Conservation (phyloP, 129 eudicot species). For the Erigeron canadensis region DNA sequence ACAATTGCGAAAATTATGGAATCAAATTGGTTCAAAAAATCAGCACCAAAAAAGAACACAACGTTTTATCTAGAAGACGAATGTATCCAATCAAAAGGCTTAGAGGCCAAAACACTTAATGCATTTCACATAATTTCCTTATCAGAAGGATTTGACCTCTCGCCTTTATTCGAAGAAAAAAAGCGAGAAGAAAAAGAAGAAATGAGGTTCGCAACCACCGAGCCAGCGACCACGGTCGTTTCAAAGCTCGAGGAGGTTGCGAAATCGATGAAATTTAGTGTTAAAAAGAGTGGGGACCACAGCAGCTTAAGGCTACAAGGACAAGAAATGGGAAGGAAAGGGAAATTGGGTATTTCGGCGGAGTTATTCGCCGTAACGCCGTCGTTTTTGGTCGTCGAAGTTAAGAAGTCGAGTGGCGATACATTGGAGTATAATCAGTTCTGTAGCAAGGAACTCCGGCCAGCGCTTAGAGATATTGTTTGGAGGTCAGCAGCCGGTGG, state of each 20-base stretch:
- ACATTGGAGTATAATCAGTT: constrained; percentile 83
- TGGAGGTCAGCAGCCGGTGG: constrained; percentile 49
- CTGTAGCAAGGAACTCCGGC: constrained; percentile 84
- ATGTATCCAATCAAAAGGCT: constrained; percentile 15
- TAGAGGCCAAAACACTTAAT: constrained; percentile 54
- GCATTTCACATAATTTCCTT: constrained; percentile 89
- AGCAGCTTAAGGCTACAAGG: constrained; percentile 74
- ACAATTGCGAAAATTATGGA: constrained; percentile 58
- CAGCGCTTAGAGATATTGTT: constrained; percentile 73
- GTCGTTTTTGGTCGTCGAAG: constrained; percentile 64
- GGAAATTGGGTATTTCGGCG: constrained; percentile 75
- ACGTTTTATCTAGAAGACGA: constrained; percentile 41
- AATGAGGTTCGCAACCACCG: constrained; percentile 70
- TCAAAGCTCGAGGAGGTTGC: constrained; percentile 82
- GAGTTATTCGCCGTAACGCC: constrained; percentile 71
- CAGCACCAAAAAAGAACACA: constrained; percentile 38
- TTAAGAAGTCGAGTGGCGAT: constrained; percentile 50
- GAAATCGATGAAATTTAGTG: constrained; percentile 47
- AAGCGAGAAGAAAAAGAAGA: constrained; percentile 55
- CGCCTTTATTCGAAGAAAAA: constrained; percentile 79
- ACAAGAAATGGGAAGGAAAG: constrained; percentile 67
- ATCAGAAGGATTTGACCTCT: constrained; percentile 80
- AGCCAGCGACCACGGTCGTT: constrained; percentile 65
- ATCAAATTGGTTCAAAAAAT: constrained; percentile 59
- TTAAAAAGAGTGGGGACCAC: constrained; percentile 52